Evolutionary conservation across 1,284 basidiomycete genomes (phyloP).

Genomic region (Coniophora puteana): DNA sequence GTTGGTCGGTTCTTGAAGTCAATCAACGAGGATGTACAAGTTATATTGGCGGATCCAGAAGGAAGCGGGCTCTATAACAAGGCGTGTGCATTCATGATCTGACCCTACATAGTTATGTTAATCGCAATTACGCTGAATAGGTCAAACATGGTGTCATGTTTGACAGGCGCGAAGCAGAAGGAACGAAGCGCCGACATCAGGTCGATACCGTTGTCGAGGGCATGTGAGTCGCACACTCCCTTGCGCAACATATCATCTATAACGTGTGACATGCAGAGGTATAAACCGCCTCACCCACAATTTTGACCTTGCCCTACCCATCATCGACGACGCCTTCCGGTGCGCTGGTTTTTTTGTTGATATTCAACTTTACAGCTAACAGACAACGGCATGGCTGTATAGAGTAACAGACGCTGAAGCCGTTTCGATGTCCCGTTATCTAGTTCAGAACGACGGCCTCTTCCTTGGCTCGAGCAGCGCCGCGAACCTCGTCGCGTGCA

Average conservation of each 20-base stretch:
- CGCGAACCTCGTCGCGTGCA: conserved; percentile 90
- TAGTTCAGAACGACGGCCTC: conserved; percentile 86
- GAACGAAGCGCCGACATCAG: conserved; percentile 90
- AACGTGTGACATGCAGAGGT: conserved; percentile 52
- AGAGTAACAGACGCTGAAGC: conserved; percentile 90
- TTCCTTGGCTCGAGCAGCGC: conserved; percentile 97
- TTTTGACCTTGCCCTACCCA: conserved; percentile 74
- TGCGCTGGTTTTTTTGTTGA: conserved; percentile 21
- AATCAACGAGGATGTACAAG: conserved; percentile 57
- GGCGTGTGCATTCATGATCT: conserved; percentile 42
- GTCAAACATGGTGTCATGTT: conserved; percentile 95
- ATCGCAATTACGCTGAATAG: conserved; percentile 42
- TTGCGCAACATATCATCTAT: not conserved
- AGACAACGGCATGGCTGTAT: not conserved
- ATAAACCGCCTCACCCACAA: conserved; percentile 88
- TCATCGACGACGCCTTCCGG: conserved; percentile 89
- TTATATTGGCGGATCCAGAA: conserved; percentile 89
- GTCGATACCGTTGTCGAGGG: conserved; percentile 92
- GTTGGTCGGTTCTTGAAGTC: conserved; percentile 78
- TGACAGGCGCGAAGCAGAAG: conserved; percentile 87
- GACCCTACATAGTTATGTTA: not conserved
- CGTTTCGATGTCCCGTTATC: conserved; percentile 87
- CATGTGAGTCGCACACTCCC: conserved; percentile 49
- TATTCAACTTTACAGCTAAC: not conserved
- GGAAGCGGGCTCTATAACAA: conserved; percentile 97